Percentiles rank a stretch among this genome's conserved stretches.
phyloP scores from a whole-genome alignment of 495 filamentous ascomycete species.

The Penicillium diatomitis region DNA sequence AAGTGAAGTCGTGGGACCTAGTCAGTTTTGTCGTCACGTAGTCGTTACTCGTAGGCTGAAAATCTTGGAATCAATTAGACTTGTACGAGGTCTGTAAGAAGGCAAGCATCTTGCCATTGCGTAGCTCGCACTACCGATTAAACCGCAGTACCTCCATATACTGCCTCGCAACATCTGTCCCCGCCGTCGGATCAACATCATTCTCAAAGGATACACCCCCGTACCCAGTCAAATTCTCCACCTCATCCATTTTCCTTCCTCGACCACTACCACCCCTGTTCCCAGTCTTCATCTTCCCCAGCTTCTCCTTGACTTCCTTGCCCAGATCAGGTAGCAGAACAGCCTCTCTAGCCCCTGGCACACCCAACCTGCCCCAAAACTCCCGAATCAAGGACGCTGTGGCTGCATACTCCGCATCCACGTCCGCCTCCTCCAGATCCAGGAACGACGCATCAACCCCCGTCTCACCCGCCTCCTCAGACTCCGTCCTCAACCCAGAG shows the following conservation, averaged over 20 bases:
- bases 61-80: no score
- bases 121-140: slow-evolving; percentile 21
- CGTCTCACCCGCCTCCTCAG: slow-evolving; percentile 13
- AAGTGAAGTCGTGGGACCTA: no score
- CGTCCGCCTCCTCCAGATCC: slow-evolving; percentile 28
- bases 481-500: neutral
- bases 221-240: slow-evolving; percentile 1
- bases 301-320: slow-evolving; percentile 27
- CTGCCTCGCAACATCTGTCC: slow-evolving; percentile 37
- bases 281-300: slow-evolving; percentile 13
- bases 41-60: no score
- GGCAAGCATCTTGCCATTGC: no score
- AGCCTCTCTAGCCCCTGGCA: slow-evolving; percentile 31
- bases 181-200: slow-evolving; percentile 30
- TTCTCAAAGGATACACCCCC: slow-evolving; percentile 12
- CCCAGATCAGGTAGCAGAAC: slow-evolving; percentile 35
- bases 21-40: no score
- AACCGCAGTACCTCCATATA: slow-evolving; percentile 42
- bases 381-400: slow-evolving; percentile 33
- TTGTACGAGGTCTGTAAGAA: no score
- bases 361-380: slow-evolving; percentile 30
- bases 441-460: slow-evolving; percentile 24
- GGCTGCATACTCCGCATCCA: slow-evolving; percentile 34
- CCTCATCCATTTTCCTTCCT: slow-evolving; percentile 1
- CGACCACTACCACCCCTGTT: slow-evolving; percentile 1